Percentiles rank a stretch among this genome's conserved stretches.
Evolutionary conservation across 2,329 filamentous ascomycete species (phyloP).

Genomic region (Pestalotiopsis sp.): DNA sequence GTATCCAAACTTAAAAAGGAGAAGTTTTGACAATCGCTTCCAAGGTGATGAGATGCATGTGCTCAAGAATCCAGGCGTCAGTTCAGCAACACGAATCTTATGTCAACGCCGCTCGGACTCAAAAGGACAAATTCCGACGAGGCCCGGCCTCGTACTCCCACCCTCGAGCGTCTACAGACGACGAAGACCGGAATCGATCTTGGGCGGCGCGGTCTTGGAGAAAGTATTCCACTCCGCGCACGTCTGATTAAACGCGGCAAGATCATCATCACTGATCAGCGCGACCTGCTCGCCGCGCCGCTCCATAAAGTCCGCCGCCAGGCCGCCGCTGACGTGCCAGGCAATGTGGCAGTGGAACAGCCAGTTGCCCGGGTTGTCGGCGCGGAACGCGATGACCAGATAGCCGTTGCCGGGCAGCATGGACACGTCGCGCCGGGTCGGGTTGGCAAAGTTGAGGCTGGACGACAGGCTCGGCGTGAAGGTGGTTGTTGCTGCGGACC

Average conservation of each 20-base stretch:
- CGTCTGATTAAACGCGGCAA: constrained; percentile 7
- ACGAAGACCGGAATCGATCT: constrained; percentile 13
- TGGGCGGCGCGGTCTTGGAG: background rate
- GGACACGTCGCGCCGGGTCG: constrained; percentile 44
- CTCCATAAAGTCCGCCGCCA: constrained; percentile 52
- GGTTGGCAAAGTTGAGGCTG: constrained; percentile 36
- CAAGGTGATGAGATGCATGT: too few relatives aligned
- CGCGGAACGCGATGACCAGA: constrained; percentile 44
- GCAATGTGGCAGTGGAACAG: constrained; percentile 48
- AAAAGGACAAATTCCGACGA: background rate
- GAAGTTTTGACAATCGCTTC: too few relatives aligned
- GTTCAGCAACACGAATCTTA: too few relatives aligned
- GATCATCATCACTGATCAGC: constrained; percentile 6
- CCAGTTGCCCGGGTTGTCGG: constrained; percentile 50
- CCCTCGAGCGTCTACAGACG: background rate
- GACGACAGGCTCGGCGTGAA: constrained; percentile 13
- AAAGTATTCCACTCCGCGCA: constrained; percentile 10
- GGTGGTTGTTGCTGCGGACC: constrained; percentile 8
- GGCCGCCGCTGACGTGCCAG: constrained; percentile 48
- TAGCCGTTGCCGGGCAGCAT: constrained; percentile 43
- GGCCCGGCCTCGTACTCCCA: background rate
- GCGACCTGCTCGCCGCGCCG: constrained; percentile 13
- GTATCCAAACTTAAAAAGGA: too few relatives aligned
- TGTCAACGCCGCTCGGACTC: background rate
- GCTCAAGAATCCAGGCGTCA: too few relatives aligned